A percentile compares a stretch with the other conserved stretches of the same genome.
phyloP scores from a whole-genome alignment of 2,329 filamentous ascomycete species.

The Mollisiaceae sp. region DNA sequence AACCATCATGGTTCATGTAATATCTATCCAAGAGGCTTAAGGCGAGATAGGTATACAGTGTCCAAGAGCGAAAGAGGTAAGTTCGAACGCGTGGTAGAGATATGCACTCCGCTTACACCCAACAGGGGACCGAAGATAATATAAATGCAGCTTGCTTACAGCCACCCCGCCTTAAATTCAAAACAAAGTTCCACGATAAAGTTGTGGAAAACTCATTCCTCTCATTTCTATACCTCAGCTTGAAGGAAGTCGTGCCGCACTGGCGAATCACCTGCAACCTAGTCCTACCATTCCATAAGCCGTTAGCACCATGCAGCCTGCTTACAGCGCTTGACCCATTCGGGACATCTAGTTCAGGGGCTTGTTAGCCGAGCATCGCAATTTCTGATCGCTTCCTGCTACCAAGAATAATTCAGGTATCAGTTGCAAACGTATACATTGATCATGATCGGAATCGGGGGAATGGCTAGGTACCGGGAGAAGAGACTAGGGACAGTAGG shows the following conservation, averaged over 20 bases:
- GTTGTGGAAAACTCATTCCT: neutral
- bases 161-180: neutral
- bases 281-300: conserved; percentile 25
- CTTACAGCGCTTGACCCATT: conserved; percentile 20
- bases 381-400: neutral
- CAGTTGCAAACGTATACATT: neutral
- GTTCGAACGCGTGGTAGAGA: conserved; percentile 12
- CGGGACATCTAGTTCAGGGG: neutral
- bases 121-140: neutral
- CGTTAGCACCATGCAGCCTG: conserved; percentile 24
- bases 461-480: conserved; percentile 26
- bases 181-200: neutral
- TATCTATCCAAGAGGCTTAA: neutral
- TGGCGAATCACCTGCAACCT: neutral
- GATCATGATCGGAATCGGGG: neutral
- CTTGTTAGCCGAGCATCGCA: neutral
- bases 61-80: no score
- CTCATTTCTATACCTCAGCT: neutral
- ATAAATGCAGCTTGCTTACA: conserved; percentile 8
- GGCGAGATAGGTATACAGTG: conserved; percentile 4
- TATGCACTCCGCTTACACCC: conserved; percentile 6
- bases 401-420: neutral
- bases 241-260: neutral
- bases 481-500: no score
- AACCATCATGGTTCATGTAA: neutral